Conservation (phyloP, 139 green algal genomes). For the Chlamydomonas applanata region DNA sequence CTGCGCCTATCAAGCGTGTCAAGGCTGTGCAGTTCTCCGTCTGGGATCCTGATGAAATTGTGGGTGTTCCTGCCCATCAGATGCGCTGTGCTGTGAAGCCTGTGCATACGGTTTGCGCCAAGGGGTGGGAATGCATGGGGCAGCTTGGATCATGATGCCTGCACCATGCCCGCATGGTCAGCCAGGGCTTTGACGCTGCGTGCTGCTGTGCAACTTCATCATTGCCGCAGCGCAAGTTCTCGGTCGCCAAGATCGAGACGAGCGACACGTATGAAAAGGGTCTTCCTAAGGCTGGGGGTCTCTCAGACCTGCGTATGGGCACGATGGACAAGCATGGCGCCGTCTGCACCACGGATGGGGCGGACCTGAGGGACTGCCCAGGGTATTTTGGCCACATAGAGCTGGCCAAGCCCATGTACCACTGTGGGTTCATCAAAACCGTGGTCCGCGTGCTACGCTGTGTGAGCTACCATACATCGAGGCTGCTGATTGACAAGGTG, state of each 20-base stretch:
- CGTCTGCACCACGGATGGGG: slow-evolving; percentile 80
- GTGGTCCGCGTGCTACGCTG: slow-evolving; percentile 93
- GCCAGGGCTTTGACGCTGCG: neutral
- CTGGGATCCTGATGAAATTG: slow-evolving; percentile 94
- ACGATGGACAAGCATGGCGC: slow-evolving; percentile 82
- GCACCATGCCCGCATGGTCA: neutral
- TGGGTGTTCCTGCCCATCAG: slow-evolving; percentile 57
- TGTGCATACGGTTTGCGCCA: neutral
- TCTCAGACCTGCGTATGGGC: slow-evolving; percentile 91
- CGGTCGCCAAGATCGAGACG: slow-evolving; percentile 81
- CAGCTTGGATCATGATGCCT: neutral
- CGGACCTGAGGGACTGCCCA: slow-evolving; percentile 80
- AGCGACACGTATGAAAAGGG: slow-evolving; percentile 91
- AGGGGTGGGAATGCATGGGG: neutral
- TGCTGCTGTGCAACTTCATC: neutral
- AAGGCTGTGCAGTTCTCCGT: slow-evolving; percentile 93
- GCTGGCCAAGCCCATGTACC: slow-evolving; percentile 94
- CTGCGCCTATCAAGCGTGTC: slow-evolving; percentile 77
- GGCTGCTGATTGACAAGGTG: slow-evolving; percentile 84
- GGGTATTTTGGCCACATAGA: slow-evolving; percentile 98
- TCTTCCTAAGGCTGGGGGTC: slow-evolving; percentile 78
- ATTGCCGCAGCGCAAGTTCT: slow-evolving; percentile 63
- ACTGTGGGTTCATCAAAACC: slow-evolving; percentile 94
- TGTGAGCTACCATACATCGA: slow-evolving; percentile 89
- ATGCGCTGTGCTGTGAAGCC: too few relatives aligned